Percentiles rank a stretch among this genome's conserved stretches.
Conservation (phyloP, 73 alveolate genomes). For the Blepharisma stoltei region DNA sequence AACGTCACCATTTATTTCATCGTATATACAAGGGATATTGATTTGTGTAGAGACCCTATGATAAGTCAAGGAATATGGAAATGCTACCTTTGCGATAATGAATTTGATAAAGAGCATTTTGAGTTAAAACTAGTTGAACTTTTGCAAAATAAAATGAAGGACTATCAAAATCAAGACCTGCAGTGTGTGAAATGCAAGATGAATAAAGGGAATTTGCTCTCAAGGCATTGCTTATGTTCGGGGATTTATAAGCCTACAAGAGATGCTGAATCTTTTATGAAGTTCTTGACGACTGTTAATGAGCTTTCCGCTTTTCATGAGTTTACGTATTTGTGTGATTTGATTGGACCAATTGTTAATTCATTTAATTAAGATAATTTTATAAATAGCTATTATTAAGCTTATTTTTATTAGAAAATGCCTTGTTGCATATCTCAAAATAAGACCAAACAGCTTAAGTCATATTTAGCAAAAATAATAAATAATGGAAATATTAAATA, state of each 20-base stretch:
- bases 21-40: slow-evolving; percentile 55
- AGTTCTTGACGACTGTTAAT: background rate
- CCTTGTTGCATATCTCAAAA: too few relatives aligned
- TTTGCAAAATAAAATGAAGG: slow-evolving; percentile 63
- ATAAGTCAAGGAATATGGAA: slow-evolving; percentile 59
- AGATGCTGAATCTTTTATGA: background rate
- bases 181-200: slow-evolving; percentile 81
- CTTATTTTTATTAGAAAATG: too few relatives aligned
- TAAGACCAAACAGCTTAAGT: too few relatives aligned
- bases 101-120: slow-evolving; percentile 37
- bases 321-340: background rate
- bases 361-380: too few relatives aligned
- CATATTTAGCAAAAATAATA: too few relatives aligned
- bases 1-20: too few relatives aligned
- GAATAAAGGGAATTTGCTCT: slow-evolving; percentile 61
- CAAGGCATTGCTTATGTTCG: slow-evolving; percentile 49
- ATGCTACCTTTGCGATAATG: slow-evolving; percentile 66
- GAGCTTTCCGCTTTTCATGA: slow-evolving; percentile 11
- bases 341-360: too few relatives aligned
- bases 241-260: slow-evolving; percentile 39
- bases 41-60: slow-evolving; percentile 82
- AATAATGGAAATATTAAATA: too few relatives aligned
- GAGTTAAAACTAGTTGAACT: slow-evolving; percentile 82
- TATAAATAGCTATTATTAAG: too few relatives aligned
- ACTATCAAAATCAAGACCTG: slow-evolving; percentile 80